Evolutionary conservation across 495 filamentous ascomycete species (phyloP).

Genomic region (Chaetomidium leptoderma): DNA sequence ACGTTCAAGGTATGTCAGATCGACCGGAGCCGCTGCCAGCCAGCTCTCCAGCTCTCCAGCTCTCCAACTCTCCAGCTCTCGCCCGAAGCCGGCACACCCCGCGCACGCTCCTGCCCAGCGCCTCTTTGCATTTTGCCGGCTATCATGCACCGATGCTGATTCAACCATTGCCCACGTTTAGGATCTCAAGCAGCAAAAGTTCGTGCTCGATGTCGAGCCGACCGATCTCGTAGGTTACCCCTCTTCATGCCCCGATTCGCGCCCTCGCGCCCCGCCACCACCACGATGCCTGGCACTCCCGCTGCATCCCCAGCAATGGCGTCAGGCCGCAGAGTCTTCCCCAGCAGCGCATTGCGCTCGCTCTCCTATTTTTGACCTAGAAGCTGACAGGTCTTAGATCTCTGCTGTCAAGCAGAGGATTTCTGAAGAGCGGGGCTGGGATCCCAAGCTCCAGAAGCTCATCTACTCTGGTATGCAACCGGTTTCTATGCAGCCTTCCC

Average conservation of each 20-base stretch:
- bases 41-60: too few relatives aligned
- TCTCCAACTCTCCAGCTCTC: too few relatives aligned
- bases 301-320: not conserved
- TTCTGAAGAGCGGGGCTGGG: slow-evolving; percentile 83
- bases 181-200: slow-evolving; percentile 99
- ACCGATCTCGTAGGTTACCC: slow-evolving; percentile 74
- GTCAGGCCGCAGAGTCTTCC: not conserved
- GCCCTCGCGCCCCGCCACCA: slow-evolving; percentile 18
- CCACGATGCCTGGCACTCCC: slow-evolving; percentile 8
- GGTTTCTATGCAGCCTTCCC: not conserved
- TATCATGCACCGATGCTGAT: slow-evolving; percentile 29
- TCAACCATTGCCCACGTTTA: slow-evolving; percentile 33
- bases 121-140: not conserved
- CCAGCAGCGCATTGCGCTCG: not conserved
- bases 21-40: not conserved
- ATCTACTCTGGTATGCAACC: slow-evolving; percentile 84
- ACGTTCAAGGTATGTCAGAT: slow-evolving; percentile 46
- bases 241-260: slow-evolving; percentile 19
- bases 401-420: slow-evolving; percentile 88
- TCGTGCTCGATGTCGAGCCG: slow-evolving; percentile 88
- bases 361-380: not conserved
- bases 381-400: slow-evolving; percentile 54
- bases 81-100: not conserved
- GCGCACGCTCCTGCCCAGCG: not conserved
- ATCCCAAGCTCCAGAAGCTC: slow-evolving; percentile 79